Conservation (phyloP, 2,329 filamentous ascomycete genomes). For the Achaetomium macrosporum region DNA sequence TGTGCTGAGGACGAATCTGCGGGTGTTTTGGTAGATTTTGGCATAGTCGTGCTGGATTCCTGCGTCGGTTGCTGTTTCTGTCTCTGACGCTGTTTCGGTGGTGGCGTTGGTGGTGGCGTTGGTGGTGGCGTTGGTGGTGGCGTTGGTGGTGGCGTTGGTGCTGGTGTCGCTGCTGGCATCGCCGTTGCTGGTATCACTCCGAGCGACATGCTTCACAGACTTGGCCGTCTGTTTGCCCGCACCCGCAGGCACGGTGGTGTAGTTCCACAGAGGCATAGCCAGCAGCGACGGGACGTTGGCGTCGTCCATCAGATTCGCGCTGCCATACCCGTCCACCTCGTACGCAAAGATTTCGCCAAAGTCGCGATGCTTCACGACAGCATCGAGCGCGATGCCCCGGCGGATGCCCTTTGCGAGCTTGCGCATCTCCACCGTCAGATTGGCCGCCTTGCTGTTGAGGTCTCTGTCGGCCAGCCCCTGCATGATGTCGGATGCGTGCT, state of each 20-base stretch:
- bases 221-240: constrained; percentile 22
- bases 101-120: neutral
- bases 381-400: constrained; percentile 42
- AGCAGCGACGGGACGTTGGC: constrained; percentile 65
- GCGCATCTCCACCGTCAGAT: constrained; percentile 49
- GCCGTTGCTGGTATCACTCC: neutral
- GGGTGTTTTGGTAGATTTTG: constrained; percentile 68
- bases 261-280: constrained; percentile 59
- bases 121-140: neutral
- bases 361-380: constrained; percentile 54
- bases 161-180: too few species aligned
- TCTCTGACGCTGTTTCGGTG: neutral
- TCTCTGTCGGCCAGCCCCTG: constrained; percentile 27
- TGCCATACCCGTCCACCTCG: constrained; percentile 71
- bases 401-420: constrained; percentile 56
- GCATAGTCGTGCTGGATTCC: constrained; percentile 42
- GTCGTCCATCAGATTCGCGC: constrained; percentile 62
- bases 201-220: constrained; percentile 12
- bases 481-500: constrained; percentile 48
- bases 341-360: constrained; percentile 69
- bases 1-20: constrained; percentile 67
- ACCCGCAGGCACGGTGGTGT: constrained; percentile 27
- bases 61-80: neutral
- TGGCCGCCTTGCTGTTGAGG: constrained; percentile 31
- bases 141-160: too few species aligned